phyloP scores from a whole-genome alignment of 805 yeast genomes.

The Barnettozyma vustinii region DNA sequence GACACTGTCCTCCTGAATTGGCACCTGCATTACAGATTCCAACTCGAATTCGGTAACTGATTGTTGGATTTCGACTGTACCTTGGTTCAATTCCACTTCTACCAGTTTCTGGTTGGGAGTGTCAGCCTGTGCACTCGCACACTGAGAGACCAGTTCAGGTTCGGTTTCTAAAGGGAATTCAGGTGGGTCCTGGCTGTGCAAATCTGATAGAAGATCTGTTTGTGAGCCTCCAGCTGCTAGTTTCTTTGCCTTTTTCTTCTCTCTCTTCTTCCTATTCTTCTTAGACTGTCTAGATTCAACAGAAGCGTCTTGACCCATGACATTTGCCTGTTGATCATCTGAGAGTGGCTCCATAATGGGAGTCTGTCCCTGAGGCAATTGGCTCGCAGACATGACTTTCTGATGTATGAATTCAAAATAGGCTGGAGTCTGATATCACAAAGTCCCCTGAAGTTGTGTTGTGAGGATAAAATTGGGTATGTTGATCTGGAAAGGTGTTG shows the following conservation, averaged over 20 bases:
- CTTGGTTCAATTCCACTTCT: neutral
- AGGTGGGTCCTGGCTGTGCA: neutral
- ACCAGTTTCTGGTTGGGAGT: neutral
- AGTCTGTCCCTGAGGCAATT: conserved; percentile 6
- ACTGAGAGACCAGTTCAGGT: neutral
- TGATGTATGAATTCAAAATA: neutral
- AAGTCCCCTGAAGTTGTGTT: neutral
- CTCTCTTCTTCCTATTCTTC: conserved; percentile 9
- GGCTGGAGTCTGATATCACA: neutral
- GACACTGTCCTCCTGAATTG: neutral
- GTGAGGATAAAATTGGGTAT: neutral
- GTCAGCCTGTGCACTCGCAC: neutral
- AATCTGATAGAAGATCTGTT: neutral
- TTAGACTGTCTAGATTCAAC: conserved; percentile 3
- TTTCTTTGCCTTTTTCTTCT: conserved; percentile 8
- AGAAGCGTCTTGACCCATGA: neutral
- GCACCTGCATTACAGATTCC: neutral
- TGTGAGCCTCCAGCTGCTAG: neutral
- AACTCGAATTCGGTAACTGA: neutral
- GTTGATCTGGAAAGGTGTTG: neutral
- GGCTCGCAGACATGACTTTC: conserved; percentile 5
- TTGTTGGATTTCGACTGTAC: neutral
- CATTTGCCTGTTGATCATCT: neutral
- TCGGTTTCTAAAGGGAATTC: neutral
- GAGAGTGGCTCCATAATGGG: neutral